Evolutionary conservation across 495 filamentous ascomycete species (phyloP).

Genomic region (Astrothelium macrocarpum): DNA sequence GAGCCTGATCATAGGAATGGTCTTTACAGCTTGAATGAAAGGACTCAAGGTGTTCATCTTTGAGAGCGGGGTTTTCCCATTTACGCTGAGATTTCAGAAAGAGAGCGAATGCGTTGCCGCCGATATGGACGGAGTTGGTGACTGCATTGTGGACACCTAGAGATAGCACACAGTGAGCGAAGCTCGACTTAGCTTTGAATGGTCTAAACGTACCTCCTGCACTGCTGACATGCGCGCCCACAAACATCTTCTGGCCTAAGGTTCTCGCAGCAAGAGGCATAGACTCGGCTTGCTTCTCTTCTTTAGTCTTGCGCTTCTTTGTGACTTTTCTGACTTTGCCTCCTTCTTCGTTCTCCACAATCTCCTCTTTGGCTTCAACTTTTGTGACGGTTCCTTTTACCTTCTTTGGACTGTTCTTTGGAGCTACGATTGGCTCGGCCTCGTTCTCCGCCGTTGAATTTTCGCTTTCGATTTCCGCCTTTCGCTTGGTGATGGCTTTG

Average conservation of each 20-base stretch:
- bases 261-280: conserved; percentile 64
- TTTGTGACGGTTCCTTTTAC: background rate
- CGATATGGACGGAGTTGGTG: conserved; percentile 50
- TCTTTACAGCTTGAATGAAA: conserved; percentile 59
- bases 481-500: background rate
- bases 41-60: conserved; percentile 51
- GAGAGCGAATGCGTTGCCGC: conserved; percentile 84
- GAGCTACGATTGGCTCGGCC: background rate
- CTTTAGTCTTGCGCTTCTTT: conserved; percentile 41
- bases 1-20: conserved; percentile 60
- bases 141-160: conserved; percentile 82
- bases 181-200: background rate
- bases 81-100: conserved; percentile 95
- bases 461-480: background rate
- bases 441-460: background rate
- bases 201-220: conserved; percentile 57
- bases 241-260: conserved; percentile 62
- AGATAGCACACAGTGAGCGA: background rate
- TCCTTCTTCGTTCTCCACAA: background rate
- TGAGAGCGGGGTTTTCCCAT: conserved; percentile 77
- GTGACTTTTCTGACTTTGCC: conserved; percentile 27
- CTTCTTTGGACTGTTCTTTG: background rate
- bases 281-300: conserved; percentile 35
- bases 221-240: conserved; percentile 85
- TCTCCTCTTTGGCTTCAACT: background rate